Evolutionary conservation across 371 early-diverging fungal species (phyloP).

Genomic region (Paraphysoderma sedebokerense): DNA sequence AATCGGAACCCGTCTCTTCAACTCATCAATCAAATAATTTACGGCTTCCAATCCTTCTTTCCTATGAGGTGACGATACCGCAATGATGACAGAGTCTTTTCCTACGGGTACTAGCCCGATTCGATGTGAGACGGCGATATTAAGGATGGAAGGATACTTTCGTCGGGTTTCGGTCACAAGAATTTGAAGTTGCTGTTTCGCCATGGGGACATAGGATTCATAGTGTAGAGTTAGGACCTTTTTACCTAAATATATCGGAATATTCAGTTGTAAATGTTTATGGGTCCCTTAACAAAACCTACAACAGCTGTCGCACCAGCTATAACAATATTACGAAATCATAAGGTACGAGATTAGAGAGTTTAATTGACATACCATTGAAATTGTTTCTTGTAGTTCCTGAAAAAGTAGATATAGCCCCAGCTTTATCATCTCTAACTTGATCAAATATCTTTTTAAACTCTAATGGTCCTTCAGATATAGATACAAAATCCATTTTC

Average conservation of each 20-base stretch:
- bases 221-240: conserved; percentile 54
- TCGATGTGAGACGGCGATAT: conserved; percentile 54
- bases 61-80: conserved; percentile 59
- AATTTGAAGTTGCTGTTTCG: conserved; percentile 34
- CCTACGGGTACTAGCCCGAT: conserved; percentile 61
- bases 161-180: conserved; percentile 39
- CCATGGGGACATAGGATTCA: conserved; percentile 69
- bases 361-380: conserved; percentile 28
- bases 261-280: not conserved
- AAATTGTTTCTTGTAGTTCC: conserved; percentile 72
- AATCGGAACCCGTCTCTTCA: conserved; percentile 66
- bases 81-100: conserved; percentile 59
- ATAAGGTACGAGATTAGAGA: not conserved
- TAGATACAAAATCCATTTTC: too few species aligned
- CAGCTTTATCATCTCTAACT: conserved; percentile 46
- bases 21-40: conserved; percentile 59
- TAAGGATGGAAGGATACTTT: conserved; percentile 38
- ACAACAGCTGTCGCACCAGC: not conserved
- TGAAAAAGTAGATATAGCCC: conserved; percentile 65
- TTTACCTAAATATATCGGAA: conserved; percentile 22
- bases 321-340: not conserved
- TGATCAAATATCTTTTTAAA: too few species aligned
- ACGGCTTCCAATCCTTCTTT: conserved; percentile 53
- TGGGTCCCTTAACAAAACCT: conserved; percentile 2
- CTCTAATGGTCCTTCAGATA: too few species aligned